Percentiles rank a stretch among this genome's conserved stretches.
phyloP scores from a whole-genome alignment of 1,139 yeast genomes.

The Torulaspora globosa region DNA sequence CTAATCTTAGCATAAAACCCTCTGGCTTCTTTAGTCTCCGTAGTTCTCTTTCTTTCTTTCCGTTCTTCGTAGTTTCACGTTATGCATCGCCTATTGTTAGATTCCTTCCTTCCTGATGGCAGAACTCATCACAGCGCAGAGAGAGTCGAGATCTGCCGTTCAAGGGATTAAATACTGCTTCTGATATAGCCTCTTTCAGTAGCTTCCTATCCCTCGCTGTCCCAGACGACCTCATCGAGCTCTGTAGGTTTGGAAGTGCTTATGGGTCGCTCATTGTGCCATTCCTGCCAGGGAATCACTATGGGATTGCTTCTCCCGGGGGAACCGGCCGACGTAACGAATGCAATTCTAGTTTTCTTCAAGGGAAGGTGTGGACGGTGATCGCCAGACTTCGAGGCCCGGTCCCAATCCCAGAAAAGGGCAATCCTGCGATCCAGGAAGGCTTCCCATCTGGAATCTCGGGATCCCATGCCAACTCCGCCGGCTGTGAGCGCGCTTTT shows the following conservation, averaged over 20 bases:
- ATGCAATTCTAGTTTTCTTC: conserved; percentile 1
- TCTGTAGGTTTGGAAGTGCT: neutral
- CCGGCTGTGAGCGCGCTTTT: conserved; percentile 35
- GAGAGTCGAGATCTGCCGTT: neutral
- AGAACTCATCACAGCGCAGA: neutral
- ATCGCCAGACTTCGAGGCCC: neutral
- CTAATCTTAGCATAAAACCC: neutral
- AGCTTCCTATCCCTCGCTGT: conserved; percentile 4
- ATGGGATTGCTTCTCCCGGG: neutral
- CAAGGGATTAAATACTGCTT: neutral
- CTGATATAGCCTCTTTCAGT: neutral
- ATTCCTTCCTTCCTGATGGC: neutral
- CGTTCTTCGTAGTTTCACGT: neutral
- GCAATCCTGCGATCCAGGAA: conserved; percentile 31
- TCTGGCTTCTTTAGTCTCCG: neutral
- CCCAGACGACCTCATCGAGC: conserved; percentile 9
- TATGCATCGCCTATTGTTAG: neutral
- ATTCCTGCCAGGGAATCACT: neutral
- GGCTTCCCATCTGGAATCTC: conserved; percentile 35
- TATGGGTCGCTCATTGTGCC: neutral
- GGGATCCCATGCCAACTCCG: conserved; percentile 32
- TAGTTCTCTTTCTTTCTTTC: neutral
- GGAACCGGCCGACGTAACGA: conserved; percentile 2
- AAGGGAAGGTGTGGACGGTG: neutral
- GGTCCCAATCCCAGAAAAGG: conserved; percentile 32